phyloP scores from a whole-genome alignment of 108 stramenopile species.

The Phaeodactylum tricornutum region DNA sequence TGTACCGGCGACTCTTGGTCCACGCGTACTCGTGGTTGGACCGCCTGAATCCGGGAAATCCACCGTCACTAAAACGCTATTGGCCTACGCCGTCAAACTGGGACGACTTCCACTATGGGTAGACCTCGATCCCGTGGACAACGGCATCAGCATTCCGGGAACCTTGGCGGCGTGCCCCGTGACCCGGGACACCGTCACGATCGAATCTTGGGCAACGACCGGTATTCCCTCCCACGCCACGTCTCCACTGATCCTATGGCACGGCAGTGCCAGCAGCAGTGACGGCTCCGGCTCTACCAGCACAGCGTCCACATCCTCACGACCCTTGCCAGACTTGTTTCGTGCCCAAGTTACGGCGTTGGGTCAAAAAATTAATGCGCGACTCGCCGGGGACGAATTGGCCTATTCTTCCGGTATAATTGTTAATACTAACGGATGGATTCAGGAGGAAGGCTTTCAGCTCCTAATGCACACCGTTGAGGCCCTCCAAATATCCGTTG shows the following conservation, averaged over 20 bases:
- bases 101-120: constrained; percentile 71
- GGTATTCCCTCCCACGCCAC: constrained; percentile 34
- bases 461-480: constrained; percentile 57
- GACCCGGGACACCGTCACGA: constrained; percentile 29
- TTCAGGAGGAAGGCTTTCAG: constrained; percentile 57
- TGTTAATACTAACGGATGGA: constrained; percentile 78
- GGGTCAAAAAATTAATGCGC: constrained; percentile 39
- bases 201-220: constrained; percentile 48
- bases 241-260: constrained; percentile 64
- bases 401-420: constrained; percentile 70
- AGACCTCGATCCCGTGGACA: constrained; percentile 73
- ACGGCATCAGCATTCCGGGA: constrained; percentile 64
- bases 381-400: constrained; percentile 42
- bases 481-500: constrained; percentile 56
- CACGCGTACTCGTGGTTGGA: constrained; percentile 72
- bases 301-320: constrained; percentile 1
- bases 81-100: constrained; percentile 76
- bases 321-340: constrained; percentile 42
- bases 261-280: constrained; percentile 21
- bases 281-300: constrained; percentile 13
- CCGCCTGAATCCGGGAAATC: constrained; percentile 79
- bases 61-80: constrained; percentile 47
- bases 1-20: constrained; percentile 26
- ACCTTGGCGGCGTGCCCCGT: constrained; percentile 59
- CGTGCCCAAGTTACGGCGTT: constrained; percentile 62